These are phyloP conservation scores for Leptosphaerulina australis DNA, from an alignment of 2,329 filamentous ascomycete genomes.

Conservation along the genomic window DNA sequence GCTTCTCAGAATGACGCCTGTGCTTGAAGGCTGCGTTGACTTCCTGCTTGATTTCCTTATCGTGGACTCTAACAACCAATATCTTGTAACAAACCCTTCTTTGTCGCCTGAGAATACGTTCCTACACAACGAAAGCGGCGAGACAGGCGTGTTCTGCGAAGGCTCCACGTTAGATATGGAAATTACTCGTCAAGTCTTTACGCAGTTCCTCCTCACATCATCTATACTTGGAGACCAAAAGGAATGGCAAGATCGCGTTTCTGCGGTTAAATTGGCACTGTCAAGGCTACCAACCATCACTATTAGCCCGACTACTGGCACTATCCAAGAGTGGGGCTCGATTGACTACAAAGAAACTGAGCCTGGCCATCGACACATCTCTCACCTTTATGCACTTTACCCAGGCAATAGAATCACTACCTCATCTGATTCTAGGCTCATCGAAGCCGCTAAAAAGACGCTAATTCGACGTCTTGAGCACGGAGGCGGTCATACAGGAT, in stretches of 20 bases:
- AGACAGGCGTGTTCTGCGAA: slow-evolving; percentile 22
- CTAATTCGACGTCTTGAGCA: slow-evolving; percentile 38
- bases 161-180: slow-evolving; percentile 56
- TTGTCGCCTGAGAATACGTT: slow-evolving; percentile 51
- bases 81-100: slow-evolving; percentile 46
- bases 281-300: slow-evolving; percentile 19
- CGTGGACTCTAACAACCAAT: slow-evolving; percentile 25
- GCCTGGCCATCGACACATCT: slow-evolving; percentile 59
- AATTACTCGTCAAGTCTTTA: slow-evolving; percentile 51
- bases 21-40: slow-evolving; percentile 44
- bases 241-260: neutral
- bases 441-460: slow-evolving; percentile 38
- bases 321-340: slow-evolving; percentile 34
- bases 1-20: slow-evolving; percentile 26
- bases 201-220: slow-evolving; percentile 32
- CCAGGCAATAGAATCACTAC: slow-evolving; percentile 53
- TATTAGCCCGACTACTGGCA: slow-evolving; percentile 38
- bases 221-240: neutral
- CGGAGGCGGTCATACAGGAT: slow-evolving; percentile 55
- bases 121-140: slow-evolving; percentile 31
- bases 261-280: slow-evolving; percentile 10
- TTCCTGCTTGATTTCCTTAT: slow-evolving; percentile 52
- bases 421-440: slow-evolving; percentile 40
- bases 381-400: slow-evolving; percentile 58
- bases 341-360: slow-evolving; percentile 50